Conservation (phyloP, 176 grass and related monocot genomes). For the Cenchrus purpureus region DNA sequence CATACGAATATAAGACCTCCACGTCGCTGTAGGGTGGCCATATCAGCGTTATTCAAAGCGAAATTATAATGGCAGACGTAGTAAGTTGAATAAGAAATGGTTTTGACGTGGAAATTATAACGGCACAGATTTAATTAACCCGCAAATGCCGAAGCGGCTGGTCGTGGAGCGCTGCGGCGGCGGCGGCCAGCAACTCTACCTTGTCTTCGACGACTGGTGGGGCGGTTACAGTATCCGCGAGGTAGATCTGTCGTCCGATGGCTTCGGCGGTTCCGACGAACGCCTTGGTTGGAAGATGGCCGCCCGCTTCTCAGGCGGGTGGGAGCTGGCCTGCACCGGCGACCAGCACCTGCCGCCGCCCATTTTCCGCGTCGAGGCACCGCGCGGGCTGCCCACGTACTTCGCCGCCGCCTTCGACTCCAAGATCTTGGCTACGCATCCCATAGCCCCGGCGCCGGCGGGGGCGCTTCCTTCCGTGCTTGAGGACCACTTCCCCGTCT, state of each 20-base stretch:
- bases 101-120: no score
- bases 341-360: not conserved
- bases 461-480: not conserved
- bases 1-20: no score
- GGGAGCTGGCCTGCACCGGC: not conserved
- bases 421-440: not conserved
- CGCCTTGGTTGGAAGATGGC: not conserved
- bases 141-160: no score
- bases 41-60: no score
- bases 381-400: not conserved
- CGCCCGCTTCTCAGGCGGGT: not conserved
- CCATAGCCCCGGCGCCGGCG: rapidly evolving
- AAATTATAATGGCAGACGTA: no score
- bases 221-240: slow-evolving; percentile 11
- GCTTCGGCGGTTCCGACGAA: not conserved
- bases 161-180: not conserved
- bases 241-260: not conserved
- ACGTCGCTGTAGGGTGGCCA: no score
- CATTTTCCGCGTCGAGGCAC: not conserved
- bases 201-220: not conserved
- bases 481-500: not conserved
- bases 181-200: not conserved
- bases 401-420: not conserved
- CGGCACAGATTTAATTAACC: no score
- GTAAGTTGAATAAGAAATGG: no score